Base-by-base conservation (phyloP, 2,329 filamentous ascomycete genomes). In the Hypoxylon sp. region DNA sequence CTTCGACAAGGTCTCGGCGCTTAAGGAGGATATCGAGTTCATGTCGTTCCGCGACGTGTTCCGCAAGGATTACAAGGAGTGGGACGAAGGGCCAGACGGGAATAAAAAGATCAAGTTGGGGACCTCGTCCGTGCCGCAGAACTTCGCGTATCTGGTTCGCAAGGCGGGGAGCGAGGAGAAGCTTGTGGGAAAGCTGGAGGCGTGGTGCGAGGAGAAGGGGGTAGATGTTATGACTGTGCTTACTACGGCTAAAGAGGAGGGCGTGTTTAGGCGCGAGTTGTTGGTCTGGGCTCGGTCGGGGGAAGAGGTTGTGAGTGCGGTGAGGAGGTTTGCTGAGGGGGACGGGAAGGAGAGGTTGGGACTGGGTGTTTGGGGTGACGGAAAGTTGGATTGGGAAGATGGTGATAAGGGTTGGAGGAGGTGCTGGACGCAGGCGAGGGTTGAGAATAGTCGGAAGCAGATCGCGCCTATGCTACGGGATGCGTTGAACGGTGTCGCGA, bases 31-130 rank as follows among this genome's bases (percentile, higher is more conserved):
- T 59, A 78, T 94, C 41, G 81, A 78, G 2, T 61, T 66, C 0
- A 71, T 94, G 34, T 74, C 72, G 26, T 70, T 91, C 59, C 73
- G 79, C 15, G 89, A 92, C 61, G 79, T 92, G 27, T 71, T 93
- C 42, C 78, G 88, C 57, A 93, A 93, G 69, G 90, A 95, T 71
- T 95, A 92, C 72, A 95, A 95, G 73, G 79, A 89, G 65, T 94
- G 89, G 89, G 73, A 72, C 7, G 82, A 84, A 46, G 73, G 73
- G 7, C 5, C 9, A 8, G n/a, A n/a, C n/a, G n/a, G n/a, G n/a
- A n/a, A n/a, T n/a, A n/a, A n/a, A n/a, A n/a, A n/a, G n/a, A 7
- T 25, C 26, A 43, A 0, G 12, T 76, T 93, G 3, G 89, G 89
- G n/a, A 83, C 90, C 45, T 82, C 83, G 62, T 82, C 82, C 30